A percentile compares a stretch with the other conserved stretches of the same genome.
phyloP scores from a whole-genome alignment of 164 flowering plant genomes.

The Houttuynia cordata region DNA sequence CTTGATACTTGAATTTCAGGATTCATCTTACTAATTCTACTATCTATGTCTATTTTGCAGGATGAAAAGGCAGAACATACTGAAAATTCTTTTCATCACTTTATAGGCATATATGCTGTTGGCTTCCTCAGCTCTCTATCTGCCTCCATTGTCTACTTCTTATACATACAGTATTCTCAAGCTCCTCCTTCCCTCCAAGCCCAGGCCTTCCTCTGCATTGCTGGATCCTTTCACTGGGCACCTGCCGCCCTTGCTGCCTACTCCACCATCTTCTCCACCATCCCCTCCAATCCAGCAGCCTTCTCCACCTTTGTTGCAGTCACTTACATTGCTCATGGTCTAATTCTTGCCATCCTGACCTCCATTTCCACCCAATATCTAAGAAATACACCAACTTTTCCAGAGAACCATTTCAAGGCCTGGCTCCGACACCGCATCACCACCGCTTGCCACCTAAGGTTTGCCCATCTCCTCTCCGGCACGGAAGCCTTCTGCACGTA shows the following conservation, averaged over 20 bases:
- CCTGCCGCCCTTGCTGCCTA: constrained; percentile 44
- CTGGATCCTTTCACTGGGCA: constrained; percentile 65
- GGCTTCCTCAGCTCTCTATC: constrained; percentile 53
- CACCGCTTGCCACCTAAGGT: constrained; percentile 51
- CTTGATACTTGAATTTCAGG: no score
- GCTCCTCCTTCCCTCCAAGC: constrained; percentile 25
- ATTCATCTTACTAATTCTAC: background rate
- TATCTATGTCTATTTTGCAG: constrained; percentile 7
- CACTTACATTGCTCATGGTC: constrained; percentile 45
- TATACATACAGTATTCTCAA: constrained; percentile 25
- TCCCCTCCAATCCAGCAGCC: constrained; percentile 20
- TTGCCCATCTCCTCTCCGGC: constrained; percentile 57
- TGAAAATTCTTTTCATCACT: constrained; percentile 20
- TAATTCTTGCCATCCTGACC: constrained; percentile 41
- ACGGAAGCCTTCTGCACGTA: constrained; percentile 74
- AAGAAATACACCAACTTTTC: constrained; percentile 14
- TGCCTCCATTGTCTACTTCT: constrained; percentile 39
- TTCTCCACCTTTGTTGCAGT: constrained; percentile 32
- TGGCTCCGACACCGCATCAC: constrained; percentile 45
- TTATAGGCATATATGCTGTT: constrained; percentile 49
- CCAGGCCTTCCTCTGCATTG: constrained; percentile 40
- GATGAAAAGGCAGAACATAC: constrained; percentile 5
- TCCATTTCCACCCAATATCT: constrained; percentile 19
- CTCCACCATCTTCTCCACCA: constrained; percentile 19
- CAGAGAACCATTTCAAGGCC: constrained; percentile 20